Evolutionary conservation across 148 eudicot species (phyloP).

Genomic region (Heliamphora exappendiculata): DNA sequence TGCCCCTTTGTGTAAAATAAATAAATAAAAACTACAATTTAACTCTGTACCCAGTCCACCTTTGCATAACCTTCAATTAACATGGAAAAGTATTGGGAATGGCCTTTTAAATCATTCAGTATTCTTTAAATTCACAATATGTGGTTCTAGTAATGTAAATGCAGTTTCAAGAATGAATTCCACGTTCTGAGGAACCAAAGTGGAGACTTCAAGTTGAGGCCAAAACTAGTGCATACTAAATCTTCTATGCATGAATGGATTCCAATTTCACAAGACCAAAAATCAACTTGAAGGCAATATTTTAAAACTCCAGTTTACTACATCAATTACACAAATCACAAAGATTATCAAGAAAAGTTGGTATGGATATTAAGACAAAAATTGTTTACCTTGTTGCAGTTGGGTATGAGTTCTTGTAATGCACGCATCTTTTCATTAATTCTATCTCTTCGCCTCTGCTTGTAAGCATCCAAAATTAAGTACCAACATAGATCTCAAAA

Average conservation of each 20-base stretch:
- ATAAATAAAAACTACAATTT: not conserved
- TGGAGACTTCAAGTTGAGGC: not conserved
- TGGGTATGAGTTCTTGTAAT: slow-evolving; percentile 95
- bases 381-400: slow-evolving; percentile 76
- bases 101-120: not conserved
- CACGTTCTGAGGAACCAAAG: not conserved
- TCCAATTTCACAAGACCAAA: not conserved
- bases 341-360: not conserved
- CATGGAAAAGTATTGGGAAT: not conserved
- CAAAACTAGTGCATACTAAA: not conserved
- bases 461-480: not conserved
- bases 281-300: not conserved
- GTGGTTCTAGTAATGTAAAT: not conserved
- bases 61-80: not conserved
- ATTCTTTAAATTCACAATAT: not conserved
- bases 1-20: not conserved
- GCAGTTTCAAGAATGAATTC: not conserved
- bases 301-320: not conserved
- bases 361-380: not conserved
- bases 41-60: not conserved
- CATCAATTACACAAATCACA: not conserved
- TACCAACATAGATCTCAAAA: not conserved
- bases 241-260: not conserved
- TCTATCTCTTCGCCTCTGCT: slow-evolving; percentile 93
- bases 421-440: slow-evolving; percentile 99